Evolutionary conservation across 495 filamentous ascomycete genomes (phyloP), one percentile per base, ranked within the genome.

Genomic region (Pyrenula massariospora): DNA sequence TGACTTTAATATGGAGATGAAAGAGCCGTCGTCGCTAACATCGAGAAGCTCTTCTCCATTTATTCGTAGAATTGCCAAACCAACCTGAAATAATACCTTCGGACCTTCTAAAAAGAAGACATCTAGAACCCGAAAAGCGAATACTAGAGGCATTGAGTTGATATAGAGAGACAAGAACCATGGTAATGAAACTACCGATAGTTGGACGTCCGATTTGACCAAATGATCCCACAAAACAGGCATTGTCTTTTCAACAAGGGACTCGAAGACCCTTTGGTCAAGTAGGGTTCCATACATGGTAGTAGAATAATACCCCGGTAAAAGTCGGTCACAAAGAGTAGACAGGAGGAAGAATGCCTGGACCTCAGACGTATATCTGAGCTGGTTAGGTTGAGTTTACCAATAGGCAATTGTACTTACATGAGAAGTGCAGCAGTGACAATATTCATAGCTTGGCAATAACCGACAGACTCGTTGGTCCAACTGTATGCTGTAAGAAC

Each of bases 401-500:
- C 19, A 50, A 10, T 19, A 22, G 20, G 3, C 1, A 42, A 57
- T 22, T 36, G 11, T n/a, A 65, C 78, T 50, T 73, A 88, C 75
- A 98, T 98, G 42, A 98, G 77, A 54, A 98, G 68, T 10, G 93
- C 93, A 19, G 93, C 93, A 5, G 95, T 91, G 19, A 98, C 93
- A 59, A 98, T 98, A 66, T 98, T 98, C 93, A 98, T 98, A 22
- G 93, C 93, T 68, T 98, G 93, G 67, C 93, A 98, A 67, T 98
- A 98, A 23, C 93, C 93, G 47, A 98, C 91, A 58, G 95, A 88
- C 51, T 88, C 81, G 63, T 98, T 90, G 22, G 81, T 87, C 93
- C 93, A 98, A 68, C 89, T 95, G 69, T 98, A 98, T 12, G 93
- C 93, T 2, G 90, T 95, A 24, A 98, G 77, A 23, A 98, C 93